A percentile compares a stretch with the other conserved stretches of the same genome.
Evolutionary conservation across 2,329 filamentous ascomycete species (phyloP).

Genomic region (Exophiala sp.): DNA sequence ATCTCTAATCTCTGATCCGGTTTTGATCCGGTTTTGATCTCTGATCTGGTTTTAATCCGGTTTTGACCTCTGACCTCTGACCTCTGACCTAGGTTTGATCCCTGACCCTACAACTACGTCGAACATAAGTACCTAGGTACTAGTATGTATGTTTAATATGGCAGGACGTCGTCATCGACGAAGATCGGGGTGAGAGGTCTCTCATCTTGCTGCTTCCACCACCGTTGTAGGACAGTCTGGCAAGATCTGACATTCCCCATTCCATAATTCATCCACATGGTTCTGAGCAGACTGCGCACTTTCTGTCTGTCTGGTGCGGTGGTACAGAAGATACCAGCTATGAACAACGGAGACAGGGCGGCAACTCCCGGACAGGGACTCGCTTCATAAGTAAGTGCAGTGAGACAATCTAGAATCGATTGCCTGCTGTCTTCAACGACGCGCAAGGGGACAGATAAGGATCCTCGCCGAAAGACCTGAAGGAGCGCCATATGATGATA

Average conservation of each 20-base stretch:
- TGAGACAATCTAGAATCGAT: not conserved
- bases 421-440: slow-evolving; percentile 7
- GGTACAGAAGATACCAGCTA: slow-evolving; percentile 4
- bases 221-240: slow-evolving; percentile 3
- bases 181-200: not conserved
- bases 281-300: slow-evolving; percentile 7
- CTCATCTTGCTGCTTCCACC: slow-evolving; percentile 9
- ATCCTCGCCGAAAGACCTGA: slow-evolving; percentile 8
- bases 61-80: no score
- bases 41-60: no score
- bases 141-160: no score
- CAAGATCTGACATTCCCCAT: slow-evolving; percentile 11
- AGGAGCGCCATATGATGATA: slow-evolving; percentile 15
- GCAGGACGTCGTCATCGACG: no score
- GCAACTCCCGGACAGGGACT: slow-evolving; percentile 8
- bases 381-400: not conserved
- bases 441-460: slow-evolving; percentile 3
- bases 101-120: no score
- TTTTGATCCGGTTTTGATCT: no score
- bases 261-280: slow-evolving; percentile 11
- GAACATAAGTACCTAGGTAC: no score
- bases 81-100: no score
- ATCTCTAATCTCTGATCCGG: no score
- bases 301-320: slow-evolving; percentile 1
- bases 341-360: slow-evolving; percentile 9